Base-by-base conservation (phyloP, 352 stramenopile genomes). In the Saprolegnia diclina region DNA sequence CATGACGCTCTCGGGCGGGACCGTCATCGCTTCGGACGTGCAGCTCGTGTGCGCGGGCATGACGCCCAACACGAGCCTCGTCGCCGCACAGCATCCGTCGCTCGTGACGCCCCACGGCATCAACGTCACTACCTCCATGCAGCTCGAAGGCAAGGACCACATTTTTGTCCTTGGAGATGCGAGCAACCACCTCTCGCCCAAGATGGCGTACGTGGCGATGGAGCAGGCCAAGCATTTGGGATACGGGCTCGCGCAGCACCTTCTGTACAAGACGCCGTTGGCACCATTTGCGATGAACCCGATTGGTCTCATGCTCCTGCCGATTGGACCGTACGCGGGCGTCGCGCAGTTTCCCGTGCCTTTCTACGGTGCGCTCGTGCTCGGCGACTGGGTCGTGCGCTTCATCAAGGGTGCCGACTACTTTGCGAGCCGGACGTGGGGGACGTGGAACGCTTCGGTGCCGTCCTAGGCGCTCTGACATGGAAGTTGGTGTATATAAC, bases 311-410 rank as follows among this genome's bases (percentile, higher is more conserved):
- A 75, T 80, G 64, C 42, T 81, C 48, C 21, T 89, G 38, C 73
- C 81, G 26, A 71, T 89, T n/a, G 81, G 81, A 3, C 77, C 77
- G 19, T 76, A 79, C 62, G 81, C 78, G 9, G 80, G 82, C 13
- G 80, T 86, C 10, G 62, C 72, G 32, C 80, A 90, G 67, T 64
- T 90, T 6, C 82, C 79, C 1, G 2, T 35, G 29, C 29, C 29
- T 35, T 52, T 87, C 26, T 76, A 80, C 35, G 79, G 78, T 5
- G 80, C 78, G 10, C 65, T 80, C 14, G 78, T 88, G 26, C 70
- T 80, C 26, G 81, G 81, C 66, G 76, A 89, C 71, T 71, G 81
- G 44, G 62, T 84, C 53, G 87, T 80, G 40, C 74, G 73, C 32
- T 50, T 73, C 14, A 71, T 84, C 67, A 85, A 85, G 72, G 77